A percentile compares a stretch with the other conserved stretches of the same genome.
Evolutionary conservation across 2,329 filamentous ascomycete genomes (phyloP).

Genomic region (Plenodomus biglobosus): DNA sequence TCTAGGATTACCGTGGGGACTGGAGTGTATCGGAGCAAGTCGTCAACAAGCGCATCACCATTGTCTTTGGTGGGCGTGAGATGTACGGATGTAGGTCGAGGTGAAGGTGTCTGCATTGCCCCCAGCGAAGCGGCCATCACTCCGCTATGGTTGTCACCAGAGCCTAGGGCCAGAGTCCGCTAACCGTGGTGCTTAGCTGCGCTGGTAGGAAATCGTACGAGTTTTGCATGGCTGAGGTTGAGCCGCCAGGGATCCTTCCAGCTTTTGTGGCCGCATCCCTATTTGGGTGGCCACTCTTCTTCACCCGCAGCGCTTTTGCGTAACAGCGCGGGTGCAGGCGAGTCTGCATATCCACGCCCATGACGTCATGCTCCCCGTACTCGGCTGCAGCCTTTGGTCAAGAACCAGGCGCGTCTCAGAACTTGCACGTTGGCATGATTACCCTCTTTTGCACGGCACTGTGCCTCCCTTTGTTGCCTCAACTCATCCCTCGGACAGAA

Average conservation of each 20-base stretch:
- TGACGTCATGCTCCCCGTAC: slow-evolving; percentile 2
- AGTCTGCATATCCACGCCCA: not conserved
- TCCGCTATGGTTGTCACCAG: slow-evolving; percentile 5
- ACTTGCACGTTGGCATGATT: not conserved
- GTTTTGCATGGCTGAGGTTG: slow-evolving; percentile 12
- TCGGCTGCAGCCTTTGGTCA: not conserved
- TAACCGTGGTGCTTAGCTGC: slow-evolving; percentile 6
- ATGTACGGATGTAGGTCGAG: slow-evolving; percentile 14
- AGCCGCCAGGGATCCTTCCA: slow-evolving; percentile 11
- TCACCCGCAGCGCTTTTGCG: not conserved
- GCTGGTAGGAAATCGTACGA: slow-evolving; percentile 24
- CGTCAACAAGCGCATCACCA: slow-evolving; percentile 11
- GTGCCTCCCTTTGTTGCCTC: not conserved
- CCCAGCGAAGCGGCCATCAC: slow-evolving; percentile 16
- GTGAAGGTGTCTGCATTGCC: slow-evolving; percentile 8
- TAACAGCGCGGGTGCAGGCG: not conserved
- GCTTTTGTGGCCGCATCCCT: slow-evolving; percentile 9
- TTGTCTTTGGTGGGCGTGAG: slow-evolving; percentile 12
- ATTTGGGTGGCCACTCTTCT: not conserved
- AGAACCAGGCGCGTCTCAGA: not conserved
- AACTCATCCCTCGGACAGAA: too few species aligned
- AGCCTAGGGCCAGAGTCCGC: slow-evolving; percentile 7
- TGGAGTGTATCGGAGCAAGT: slow-evolving; percentile 48
- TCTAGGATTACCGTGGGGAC: slow-evolving; percentile 35
- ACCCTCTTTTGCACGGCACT: not conserved